Evolutionary conservation across 225 moss, liverwort and hornwort species (phyloP).

Genomic region (Sphagnum tenellum): DNA sequence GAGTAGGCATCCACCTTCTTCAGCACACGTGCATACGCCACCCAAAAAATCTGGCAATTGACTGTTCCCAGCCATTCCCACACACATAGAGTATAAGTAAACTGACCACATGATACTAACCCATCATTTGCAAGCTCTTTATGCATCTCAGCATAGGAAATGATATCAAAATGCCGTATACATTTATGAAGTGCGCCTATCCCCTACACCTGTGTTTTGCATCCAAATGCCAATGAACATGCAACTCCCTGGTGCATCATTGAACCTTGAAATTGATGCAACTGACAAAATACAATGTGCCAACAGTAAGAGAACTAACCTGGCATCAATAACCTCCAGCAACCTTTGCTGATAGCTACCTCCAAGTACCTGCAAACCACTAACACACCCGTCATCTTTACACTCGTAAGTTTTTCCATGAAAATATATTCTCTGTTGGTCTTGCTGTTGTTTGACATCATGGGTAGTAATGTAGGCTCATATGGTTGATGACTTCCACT

Average conservation of each 20-base stretch:
- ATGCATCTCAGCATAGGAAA: no score
- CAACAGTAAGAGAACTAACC: conserved; percentile 24
- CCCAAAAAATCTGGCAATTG: conserved; percentile 86
- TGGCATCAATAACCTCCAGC: conserved; percentile 71
- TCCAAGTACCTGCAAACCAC: conserved; percentile 64
- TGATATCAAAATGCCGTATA: no score
- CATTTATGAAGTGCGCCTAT: no score
- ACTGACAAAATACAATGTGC: not conserved
- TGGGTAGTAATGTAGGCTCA: no score
- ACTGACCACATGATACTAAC: no score
- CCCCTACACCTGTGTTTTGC: no score
- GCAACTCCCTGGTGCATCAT: no score
- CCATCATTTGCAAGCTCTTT: no score
- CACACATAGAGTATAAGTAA: no score
- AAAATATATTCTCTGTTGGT: not conserved
- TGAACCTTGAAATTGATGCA: not conserved
- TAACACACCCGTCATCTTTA: not conserved
- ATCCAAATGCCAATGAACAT: no score
- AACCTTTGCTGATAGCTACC: conserved; percentile 61
- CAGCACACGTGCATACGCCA: conserved; percentile 70
- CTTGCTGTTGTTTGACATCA: not conserved
- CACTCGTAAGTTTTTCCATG: not conserved
- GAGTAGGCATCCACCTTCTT: conserved; percentile 74
- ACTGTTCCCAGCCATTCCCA: conserved; percentile 28
- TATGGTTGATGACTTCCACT: no score